Evolutionary conservation across 345 rosid genomes (phyloP).

Genomic region (Sapria himalayana): DNA sequence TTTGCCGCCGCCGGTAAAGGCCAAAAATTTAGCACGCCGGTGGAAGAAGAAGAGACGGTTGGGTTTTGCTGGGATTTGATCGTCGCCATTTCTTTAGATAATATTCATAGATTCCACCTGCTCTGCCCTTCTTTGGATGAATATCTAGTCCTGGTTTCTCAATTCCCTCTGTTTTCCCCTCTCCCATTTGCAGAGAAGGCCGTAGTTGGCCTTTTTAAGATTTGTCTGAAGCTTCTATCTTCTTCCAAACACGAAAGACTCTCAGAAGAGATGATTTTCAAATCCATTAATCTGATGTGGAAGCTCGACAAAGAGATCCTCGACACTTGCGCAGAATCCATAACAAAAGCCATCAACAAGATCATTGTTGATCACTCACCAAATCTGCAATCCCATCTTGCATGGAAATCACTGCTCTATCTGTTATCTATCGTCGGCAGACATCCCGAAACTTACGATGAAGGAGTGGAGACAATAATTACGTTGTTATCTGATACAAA

Average conservation of each 20-base stretch:
- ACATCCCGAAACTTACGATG: slow-evolving; percentile 49
- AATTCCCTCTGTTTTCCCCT: slow-evolving; percentile 67
- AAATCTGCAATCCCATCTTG: slow-evolving; percentile 43
- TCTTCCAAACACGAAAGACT: slow-evolving; percentile 21
- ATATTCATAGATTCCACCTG: slow-evolving; percentile 28
- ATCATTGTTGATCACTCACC: slow-evolving; percentile 36
- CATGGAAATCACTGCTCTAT: slow-evolving; percentile 73
- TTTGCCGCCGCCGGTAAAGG: slow-evolving; percentile 91
- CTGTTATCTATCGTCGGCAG: slow-evolving; percentile 49
- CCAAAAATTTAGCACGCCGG: slow-evolving; percentile 71
- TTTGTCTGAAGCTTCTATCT: slow-evolving; percentile 42
- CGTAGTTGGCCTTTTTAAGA: slow-evolving; percentile 33
- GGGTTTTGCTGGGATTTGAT: slow-evolving; percentile 75
- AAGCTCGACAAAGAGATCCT: slow-evolving; percentile 73
- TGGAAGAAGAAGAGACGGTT: slow-evolving; percentile 79
- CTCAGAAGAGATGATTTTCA: slow-evolving; percentile 54
- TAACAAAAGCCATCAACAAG: slow-evolving; percentile 38
- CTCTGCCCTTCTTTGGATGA: slow-evolving; percentile 68
- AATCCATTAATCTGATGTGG: slow-evolving; percentile 72
- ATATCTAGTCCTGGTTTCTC: slow-evolving; percentile 32
- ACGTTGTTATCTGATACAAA: slow-evolving; percentile 28
- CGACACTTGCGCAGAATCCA: slow-evolving; percentile 36
- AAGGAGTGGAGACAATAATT: slow-evolving; percentile 50
- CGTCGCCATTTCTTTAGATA: slow-evolving; percentile 22
- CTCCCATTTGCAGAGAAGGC: slow-evolving; percentile 68